Conservation (phyloP, 1,284 basidiomycete genomes). For the Pterulicium gracile region DNA sequence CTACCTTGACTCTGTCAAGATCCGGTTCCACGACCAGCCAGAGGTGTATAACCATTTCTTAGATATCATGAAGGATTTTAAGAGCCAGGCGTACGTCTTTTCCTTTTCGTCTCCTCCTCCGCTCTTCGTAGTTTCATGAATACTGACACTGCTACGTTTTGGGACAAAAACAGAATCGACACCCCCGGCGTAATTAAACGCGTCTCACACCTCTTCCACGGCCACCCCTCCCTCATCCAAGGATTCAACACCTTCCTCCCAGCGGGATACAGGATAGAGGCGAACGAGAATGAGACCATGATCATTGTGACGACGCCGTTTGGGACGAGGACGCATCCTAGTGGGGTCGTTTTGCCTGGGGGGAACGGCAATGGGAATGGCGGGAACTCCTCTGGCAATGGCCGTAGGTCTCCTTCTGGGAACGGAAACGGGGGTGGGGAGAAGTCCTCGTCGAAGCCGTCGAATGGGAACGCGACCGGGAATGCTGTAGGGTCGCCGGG, state of each 20-base stretch:
- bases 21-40: conserved; percentile 78
- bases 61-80: conserved; percentile 99
- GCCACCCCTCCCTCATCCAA: conserved; percentile 86
- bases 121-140: too few relatives aligned
- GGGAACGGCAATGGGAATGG: not conserved
- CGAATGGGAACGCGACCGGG: too few relatives aligned
- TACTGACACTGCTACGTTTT: too few relatives aligned
- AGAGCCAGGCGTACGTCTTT: conserved; percentile 68
- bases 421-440: too few relatives aligned
- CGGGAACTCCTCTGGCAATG: not conserved
- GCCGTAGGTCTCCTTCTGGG: too few relatives aligned
- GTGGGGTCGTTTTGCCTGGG: conserved; percentile 12
- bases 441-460: too few relatives aligned
- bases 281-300: conserved; percentile 44
- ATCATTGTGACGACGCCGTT: conserved; percentile 78
- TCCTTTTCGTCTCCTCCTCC: conserved; percentile 7
- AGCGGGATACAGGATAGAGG: conserved; percentile 88
- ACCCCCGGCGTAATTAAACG: conserved; percentile 95
- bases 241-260: conserved; percentile 98
- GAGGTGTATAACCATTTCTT: conserved; percentile 93
- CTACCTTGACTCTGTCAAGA: conserved; percentile 90
- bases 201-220: conserved; percentile 87
- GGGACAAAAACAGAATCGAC: conserved; percentile 87
- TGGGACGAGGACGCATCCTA: conserved; percentile 20
- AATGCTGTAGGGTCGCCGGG: too few relatives aligned